These are phyloP conservation scores for Colletotrichum sp. DNA, from an alignment of 2,329 filamentous ascomycete genomes.

Conservation along the genomic window DNA sequence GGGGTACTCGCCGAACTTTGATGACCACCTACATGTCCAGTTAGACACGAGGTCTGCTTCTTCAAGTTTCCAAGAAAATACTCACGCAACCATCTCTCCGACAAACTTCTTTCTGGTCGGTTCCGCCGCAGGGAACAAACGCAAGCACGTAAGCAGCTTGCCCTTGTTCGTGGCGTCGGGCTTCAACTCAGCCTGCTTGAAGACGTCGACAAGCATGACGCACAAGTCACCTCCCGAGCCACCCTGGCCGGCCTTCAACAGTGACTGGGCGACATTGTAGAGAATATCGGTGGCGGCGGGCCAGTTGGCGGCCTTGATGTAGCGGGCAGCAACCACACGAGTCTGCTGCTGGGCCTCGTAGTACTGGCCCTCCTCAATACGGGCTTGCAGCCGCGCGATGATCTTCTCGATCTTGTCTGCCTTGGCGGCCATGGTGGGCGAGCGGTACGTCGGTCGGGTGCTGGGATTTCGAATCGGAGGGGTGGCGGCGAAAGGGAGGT, in stretches of 20 bases:
- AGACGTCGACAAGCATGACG: slow-evolving; percentile 87
- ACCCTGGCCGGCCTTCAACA: slow-evolving; percentile 91
- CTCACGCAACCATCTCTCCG: slow-evolving; percentile 78
- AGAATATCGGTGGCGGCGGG: slow-evolving; percentile 86
- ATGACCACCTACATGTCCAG: slow-evolving; percentile 71
- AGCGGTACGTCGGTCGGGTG: neutral
- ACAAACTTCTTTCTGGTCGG: slow-evolving; percentile 94
- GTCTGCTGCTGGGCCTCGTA: slow-evolving; percentile 99
- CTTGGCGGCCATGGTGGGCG: slow-evolving; percentile 15
- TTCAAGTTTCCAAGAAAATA: slow-evolving; percentile 7
- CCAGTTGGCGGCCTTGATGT: slow-evolving; percentile 89
- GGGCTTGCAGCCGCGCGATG: slow-evolving; percentile 75
- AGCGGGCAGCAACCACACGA: slow-evolving; percentile 90
- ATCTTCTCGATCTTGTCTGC: slow-evolving; percentile 60
- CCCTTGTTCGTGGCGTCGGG: slow-evolving; percentile 78
- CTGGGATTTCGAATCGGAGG: neutral
- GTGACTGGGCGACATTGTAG: slow-evolving; percentile 79
- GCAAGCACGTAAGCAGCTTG: slow-evolving; percentile 77
- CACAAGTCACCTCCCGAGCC: slow-evolving; percentile 91
- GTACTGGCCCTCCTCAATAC: slow-evolving; percentile 89
- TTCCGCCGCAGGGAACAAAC: slow-evolving; percentile 82
- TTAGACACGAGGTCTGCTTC: neutral
- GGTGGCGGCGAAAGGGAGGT: neutral
- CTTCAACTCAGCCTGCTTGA: slow-evolving; percentile 83
- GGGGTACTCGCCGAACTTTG: slow-evolving; percentile 83